Evolutionary conservation across 2,329 filamentous ascomycete genomes (phyloP).

Genomic region (Teratosphaeria destructans): DNA sequence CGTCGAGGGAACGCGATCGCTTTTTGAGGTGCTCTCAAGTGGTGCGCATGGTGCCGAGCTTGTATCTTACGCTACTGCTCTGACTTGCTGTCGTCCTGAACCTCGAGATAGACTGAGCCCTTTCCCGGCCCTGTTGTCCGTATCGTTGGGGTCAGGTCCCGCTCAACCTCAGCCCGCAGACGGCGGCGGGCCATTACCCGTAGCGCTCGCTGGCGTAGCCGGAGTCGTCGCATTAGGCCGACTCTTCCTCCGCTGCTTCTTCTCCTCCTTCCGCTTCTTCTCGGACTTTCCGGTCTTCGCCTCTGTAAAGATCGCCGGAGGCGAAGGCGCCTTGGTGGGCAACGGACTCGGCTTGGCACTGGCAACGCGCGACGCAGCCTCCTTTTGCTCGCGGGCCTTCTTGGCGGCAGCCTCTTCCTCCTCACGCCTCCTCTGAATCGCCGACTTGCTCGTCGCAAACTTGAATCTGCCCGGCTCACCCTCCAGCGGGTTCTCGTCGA

Average conservation of each 20-base stretch:
- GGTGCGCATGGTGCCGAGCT: too few species aligned
- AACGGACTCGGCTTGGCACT: conserved; percentile 1
- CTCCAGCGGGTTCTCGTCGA: conserved; percentile 52
- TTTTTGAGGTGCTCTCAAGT: too few species aligned
- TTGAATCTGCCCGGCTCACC: conserved; percentile 55
- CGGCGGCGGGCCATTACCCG: neutral
- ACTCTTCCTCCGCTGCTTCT: conserved; percentile 12
- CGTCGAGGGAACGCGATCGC: too few species aligned
- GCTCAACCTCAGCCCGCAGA: neutral
- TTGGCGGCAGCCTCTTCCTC: conserved; percentile 18
- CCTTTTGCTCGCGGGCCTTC: neutral
- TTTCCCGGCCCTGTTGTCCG: neutral
- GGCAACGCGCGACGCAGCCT: neutral
- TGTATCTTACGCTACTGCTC: neutral
- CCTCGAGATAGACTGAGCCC: too few species aligned
- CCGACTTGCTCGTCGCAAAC: conserved; percentile 36
- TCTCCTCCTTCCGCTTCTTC: conserved; percentile 10
- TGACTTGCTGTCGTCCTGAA: neutral
- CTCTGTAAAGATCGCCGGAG: conserved; percentile 8
- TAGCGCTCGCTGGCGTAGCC: neutral
- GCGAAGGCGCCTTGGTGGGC: conserved; percentile 2
- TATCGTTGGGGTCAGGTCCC: neutral
- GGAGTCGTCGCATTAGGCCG: conserved; percentile 5
- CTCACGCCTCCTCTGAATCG: conserved; percentile 32
- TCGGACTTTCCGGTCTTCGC: conserved; percentile 4